Conservation (phyloP, 2,329 filamentous ascomycete species). For the Stagonosporopsis vannaccii region DNA sequence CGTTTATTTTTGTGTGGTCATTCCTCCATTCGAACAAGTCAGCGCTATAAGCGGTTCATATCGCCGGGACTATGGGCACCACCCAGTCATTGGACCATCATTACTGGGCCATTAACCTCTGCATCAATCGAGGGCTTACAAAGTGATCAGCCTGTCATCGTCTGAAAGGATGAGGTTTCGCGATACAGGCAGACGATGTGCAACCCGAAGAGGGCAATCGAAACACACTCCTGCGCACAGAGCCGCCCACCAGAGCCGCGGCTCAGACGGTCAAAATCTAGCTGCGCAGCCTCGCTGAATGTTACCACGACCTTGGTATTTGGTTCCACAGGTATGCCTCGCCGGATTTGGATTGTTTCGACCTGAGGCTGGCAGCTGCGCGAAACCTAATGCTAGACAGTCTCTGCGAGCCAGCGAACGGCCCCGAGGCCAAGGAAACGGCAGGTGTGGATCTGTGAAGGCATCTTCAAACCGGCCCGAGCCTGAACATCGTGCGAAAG, state of each 20-base stretch:
- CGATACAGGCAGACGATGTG: slow-evolving; percentile 12
- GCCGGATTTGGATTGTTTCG: slow-evolving; percentile 18
- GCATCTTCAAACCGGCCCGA: slow-evolving; percentile 22
- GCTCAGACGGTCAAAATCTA: slow-evolving; percentile 23
- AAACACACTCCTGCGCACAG: slow-evolving; percentile 9
- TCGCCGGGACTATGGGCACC: slow-evolving; percentile 12
- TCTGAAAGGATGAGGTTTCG: slow-evolving; percentile 14
- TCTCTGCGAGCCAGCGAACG: slow-evolving; percentile 6
- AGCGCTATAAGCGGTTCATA: slow-evolving; percentile 28
- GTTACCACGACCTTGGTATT: slow-evolving; percentile 19
- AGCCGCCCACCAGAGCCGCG: not conserved
- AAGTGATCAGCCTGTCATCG: slow-evolving; percentile 19
- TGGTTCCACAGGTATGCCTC: slow-evolving; percentile 21
- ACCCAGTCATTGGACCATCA: slow-evolving; percentile 19
- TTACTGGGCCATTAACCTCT: slow-evolving; percentile 16
- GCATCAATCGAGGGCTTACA: slow-evolving; percentile 25
- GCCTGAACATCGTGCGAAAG: slow-evolving; percentile 22
- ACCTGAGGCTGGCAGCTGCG: slow-evolving; percentile 7
- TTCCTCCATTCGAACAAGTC: slow-evolving; percentile 22
- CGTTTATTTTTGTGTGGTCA: slow-evolving; percentile 30
- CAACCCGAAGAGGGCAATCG: slow-evolving; percentile 26
- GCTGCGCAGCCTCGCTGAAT: slow-evolving; percentile 26
- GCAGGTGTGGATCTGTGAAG: slow-evolving; percentile 5
- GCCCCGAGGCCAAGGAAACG: not conserved
- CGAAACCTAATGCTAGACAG: slow-evolving; percentile 3